These are phyloP conservation scores for Trifolium pratense DNA, from an alignment of 306 rosid genomes.

Conservation along the genomic window DNA sequence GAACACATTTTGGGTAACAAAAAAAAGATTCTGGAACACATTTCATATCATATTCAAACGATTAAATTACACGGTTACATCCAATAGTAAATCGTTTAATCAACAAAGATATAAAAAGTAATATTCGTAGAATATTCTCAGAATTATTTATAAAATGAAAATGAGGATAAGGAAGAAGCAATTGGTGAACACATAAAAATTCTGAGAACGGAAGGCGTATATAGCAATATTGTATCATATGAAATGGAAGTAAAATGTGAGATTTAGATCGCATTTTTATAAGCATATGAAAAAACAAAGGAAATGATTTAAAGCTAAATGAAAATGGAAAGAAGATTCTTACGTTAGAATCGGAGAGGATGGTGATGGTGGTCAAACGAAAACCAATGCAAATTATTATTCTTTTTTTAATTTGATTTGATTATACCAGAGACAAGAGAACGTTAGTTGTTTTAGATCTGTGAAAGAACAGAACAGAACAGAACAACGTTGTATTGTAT, in stretches of 20 bases:
- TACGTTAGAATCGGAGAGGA: constrained; percentile 1
- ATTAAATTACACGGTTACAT: not conserved
- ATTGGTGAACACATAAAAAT: too few species aligned
- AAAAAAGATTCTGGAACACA: not conserved
- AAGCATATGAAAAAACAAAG: not conserved
- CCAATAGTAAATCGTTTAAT: not conserved
- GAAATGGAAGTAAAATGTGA: not conserved
- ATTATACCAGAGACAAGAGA: too few species aligned
- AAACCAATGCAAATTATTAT: too few species aligned
- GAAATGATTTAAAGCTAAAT: not conserved
- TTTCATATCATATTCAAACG: not conserved
- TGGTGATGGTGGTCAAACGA: too few species aligned
- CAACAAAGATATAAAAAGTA: not conserved
- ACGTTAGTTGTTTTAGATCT: too few species aligned
- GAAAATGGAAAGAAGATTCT: not conserved
- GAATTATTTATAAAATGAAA: constrained; percentile 5
- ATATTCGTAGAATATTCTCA: constrained; percentile 19
- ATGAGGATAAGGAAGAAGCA: not conserved
- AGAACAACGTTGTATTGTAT: too few species aligned
- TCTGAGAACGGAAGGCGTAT: too few species aligned
- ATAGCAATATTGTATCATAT: too few species aligned
- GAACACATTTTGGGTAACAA: not conserved
- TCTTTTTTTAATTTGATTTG: too few species aligned
- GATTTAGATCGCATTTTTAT: constrained; percentile 3
- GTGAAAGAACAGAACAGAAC: too few species aligned